Base-by-base conservation (phyloP, 768 basidiomycete species). In the Chalciporus sphaerocephalus region DNA sequence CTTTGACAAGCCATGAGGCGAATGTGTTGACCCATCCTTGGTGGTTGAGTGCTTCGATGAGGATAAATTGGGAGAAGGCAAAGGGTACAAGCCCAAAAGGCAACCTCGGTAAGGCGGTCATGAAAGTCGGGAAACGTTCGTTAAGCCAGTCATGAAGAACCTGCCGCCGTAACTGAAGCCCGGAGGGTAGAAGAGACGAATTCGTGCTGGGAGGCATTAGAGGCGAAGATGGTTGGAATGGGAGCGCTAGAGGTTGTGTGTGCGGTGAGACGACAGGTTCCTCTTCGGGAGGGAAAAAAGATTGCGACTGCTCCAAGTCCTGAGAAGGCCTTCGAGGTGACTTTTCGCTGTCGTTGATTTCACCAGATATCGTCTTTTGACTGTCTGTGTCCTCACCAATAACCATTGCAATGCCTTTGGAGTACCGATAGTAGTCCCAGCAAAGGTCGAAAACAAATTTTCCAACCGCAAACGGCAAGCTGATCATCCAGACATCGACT, bases 41-140 rank as follows among this genome's bases (percentile, higher is more conserved):
- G 50, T 81, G 74, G 11, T 81, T 74, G 6, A 98, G 75, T 0
- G 76, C 87, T 59, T 94, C 87, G 47, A 95, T 90, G 46, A 98
- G 79, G 53, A 97, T 91, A 69, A 98, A 97, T 66, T 94, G 92
- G 1, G 87, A 84, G 60, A 97, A 92, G 0, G 92, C 89, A 59
- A 98, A 98, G 0, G 91, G 91, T 13, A 96, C 70, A 6, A 96
- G 79, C 11, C 81, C 75, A 48, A 92, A 81, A 1, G 92, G 94
- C 0, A 94, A 72, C 16, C 84, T 78, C 0, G 80, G 75, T 17
- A 83, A 67, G 17, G 81, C 78, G 9, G 77, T 78, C 60, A 76
- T 73, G 50, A 86, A 72, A 1, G 87, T 92, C 0, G 91, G 92
- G 61, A 90, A 89, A 35, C 72, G 70, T 17, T 16, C 46, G 48